These are phyloP conservation scores for Scutellaria minor DNA, from an alignment of 257 asterid genomes.

Conservation along the genomic window DNA sequence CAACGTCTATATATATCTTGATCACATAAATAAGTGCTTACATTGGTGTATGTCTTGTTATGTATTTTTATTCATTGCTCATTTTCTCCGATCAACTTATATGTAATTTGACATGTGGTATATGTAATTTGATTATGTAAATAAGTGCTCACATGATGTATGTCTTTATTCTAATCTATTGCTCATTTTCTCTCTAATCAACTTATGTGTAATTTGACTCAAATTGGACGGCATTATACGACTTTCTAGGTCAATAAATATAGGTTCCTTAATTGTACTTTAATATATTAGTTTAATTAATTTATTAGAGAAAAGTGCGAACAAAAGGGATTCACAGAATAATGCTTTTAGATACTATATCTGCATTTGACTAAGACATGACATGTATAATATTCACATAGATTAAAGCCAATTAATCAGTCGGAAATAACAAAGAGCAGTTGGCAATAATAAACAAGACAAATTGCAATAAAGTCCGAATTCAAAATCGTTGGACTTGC, in stretches of 20 bases:
- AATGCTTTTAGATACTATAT: slow-evolving; percentile 11
- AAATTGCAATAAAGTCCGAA: neutral
- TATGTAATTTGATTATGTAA: too few relatives aligned
- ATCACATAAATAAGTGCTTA: too few relatives aligned
- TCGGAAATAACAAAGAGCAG: neutral
- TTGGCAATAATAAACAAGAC: neutral
- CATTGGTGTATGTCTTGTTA: too few relatives aligned
- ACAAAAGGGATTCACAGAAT: neutral
- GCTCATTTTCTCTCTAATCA: neutral
- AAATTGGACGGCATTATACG: neutral
- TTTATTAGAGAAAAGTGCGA: neutral
- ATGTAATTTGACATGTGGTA: too few relatives aligned
- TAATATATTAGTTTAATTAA: neutral
- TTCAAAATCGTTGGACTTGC: slow-evolving; percentile 8
- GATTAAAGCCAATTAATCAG: neutral
- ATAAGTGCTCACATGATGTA: too few relatives aligned
- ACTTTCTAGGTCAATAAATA: slow-evolving; percentile 19
- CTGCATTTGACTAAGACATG: slow-evolving; percentile 11
- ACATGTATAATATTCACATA: neutral
- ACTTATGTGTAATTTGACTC: slow-evolving; percentile 3
- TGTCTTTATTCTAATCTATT: too few relatives aligned
- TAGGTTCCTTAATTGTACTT: neutral
- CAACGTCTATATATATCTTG: too few relatives aligned
- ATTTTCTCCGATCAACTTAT: too few relatives aligned
- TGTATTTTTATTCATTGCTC: too few relatives aligned